Conservation (phyloP, 202 grass and related monocot genomes). For the Brachypodium distachyon region DNA sequence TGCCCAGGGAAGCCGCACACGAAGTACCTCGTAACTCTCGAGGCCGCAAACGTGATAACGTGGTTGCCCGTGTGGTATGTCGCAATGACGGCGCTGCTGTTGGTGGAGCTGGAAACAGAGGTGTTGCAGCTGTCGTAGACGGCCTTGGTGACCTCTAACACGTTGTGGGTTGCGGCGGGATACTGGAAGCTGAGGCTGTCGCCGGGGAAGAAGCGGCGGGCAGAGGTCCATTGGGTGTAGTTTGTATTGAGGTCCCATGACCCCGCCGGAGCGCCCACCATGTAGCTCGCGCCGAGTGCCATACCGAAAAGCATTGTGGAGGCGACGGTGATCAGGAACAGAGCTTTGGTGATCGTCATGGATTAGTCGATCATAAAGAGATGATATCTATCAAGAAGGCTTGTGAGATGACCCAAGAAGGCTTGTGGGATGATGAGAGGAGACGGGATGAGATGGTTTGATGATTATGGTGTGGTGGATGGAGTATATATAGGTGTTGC, state of each 20-base stretch:
- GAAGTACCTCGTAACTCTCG: conserved; percentile 50
- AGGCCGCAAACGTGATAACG: background rate
- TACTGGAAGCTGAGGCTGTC: conserved; percentile 50
- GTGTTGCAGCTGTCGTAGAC: conserved; percentile 22
- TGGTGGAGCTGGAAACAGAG: too few relatives aligned
- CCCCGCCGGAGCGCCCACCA: conserved; percentile 26
- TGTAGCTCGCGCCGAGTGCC: conserved; percentile 36
- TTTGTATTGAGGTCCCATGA: conserved; percentile 41
- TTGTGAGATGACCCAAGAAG: too few relatives aligned
- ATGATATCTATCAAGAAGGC: too few relatives aligned
- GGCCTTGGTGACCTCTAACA: conserved; percentile 38
- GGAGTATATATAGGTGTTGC: too few relatives aligned
- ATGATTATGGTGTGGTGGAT: too few relatives aligned
- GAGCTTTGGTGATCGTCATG: too few relatives aligned
- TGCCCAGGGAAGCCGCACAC: conserved; percentile 27
- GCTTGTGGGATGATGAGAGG: too few relatives aligned
- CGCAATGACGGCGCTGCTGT: too few relatives aligned
- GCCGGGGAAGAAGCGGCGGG: conserved; percentile 23
- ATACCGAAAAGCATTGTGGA: background rate
- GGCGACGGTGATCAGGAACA: background rate
- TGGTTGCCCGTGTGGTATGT: conserved; percentile 14
- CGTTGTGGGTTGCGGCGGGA: background rate
- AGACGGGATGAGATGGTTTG: too few relatives aligned
- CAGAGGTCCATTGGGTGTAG: conserved; percentile 33
- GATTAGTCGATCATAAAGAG: too few relatives aligned